Evolutionary conservation across 306 rosid species (phyloP).

Genomic region (Benincasa hispida): DNA sequence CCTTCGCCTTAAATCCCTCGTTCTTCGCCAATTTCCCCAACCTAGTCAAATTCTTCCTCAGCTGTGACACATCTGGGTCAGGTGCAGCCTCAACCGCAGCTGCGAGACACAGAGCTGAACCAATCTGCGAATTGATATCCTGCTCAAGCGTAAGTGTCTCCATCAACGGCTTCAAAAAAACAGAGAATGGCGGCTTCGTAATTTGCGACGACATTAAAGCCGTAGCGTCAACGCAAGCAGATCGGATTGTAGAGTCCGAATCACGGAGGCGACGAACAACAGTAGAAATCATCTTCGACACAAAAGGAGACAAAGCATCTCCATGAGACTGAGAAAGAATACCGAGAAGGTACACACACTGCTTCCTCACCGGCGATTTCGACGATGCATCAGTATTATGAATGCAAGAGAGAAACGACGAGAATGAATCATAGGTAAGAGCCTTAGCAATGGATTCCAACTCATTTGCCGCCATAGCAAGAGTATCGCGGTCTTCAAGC

Average conservation of each 20-base stretch:
- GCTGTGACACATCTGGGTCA: slow-evolving; percentile 40
- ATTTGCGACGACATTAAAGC: slow-evolving; percentile 67
- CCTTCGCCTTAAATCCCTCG: slow-evolving; percentile 67
- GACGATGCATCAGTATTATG: slow-evolving; percentile 72
- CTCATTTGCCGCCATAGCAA: slow-evolving; percentile 62
- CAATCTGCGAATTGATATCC: slow-evolving; percentile 79
- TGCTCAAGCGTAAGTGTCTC: slow-evolving; percentile 66
- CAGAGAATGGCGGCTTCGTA: slow-evolving; percentile 56
- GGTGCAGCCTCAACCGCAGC: slow-evolving; percentile 81
- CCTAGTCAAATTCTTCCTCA: slow-evolving; percentile 49
- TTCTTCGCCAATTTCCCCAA: slow-evolving; percentile 69
- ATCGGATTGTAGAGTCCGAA: slow-evolving; percentile 62
- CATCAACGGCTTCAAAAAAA: slow-evolving; percentile 69
- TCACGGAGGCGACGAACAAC: slow-evolving; percentile 82
- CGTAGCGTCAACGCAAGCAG: slow-evolving; percentile 73
- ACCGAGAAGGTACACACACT: slow-evolving; percentile 49
- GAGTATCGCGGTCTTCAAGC: slow-evolving; percentile 88
- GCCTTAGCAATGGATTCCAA: slow-evolving; percentile 62
- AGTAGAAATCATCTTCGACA: slow-evolving; percentile 67
- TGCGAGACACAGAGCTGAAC: slow-evolving; percentile 82
- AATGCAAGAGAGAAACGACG: slow-evolving; percentile 69
- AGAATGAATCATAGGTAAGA: slow-evolving; percentile 42
- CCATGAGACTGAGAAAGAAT: slow-evolving; percentile 63
- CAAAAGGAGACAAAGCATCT: slow-evolving; percentile 55
- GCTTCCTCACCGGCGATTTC: slow-evolving; percentile 80